Conservation (phyloP, 2,329 filamentous ascomycete genomes). For the Talaromyces islandicus region DNA sequence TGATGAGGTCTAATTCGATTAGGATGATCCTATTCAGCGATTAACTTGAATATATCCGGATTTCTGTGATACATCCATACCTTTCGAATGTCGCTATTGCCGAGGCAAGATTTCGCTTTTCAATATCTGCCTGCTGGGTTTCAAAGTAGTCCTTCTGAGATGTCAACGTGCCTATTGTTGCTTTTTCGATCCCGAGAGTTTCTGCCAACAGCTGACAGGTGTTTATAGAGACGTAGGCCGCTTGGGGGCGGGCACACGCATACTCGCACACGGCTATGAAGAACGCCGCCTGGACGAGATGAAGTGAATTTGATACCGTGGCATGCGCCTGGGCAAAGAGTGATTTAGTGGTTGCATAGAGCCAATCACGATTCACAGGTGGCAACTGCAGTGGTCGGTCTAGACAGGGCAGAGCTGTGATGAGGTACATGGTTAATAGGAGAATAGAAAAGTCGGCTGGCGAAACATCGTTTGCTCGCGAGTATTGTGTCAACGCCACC, state of each 20-base stretch:
- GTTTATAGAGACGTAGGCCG: conserved; percentile 3
- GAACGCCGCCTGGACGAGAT: conserved; percentile 4
- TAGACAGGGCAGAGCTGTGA: not conserved
- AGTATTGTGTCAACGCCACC: not conserved
- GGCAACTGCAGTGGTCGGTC: conserved; percentile 1
- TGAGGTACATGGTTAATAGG: conserved; percentile 3
- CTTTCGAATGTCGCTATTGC: conserved; percentile 6
- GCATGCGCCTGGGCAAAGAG: conserved; percentile 7
- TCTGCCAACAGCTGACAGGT: not conserved
- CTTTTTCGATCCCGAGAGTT: not conserved
- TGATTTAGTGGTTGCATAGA: conserved; percentile 7
- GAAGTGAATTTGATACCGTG: not conserved
- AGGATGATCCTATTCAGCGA: conserved; percentile 2
- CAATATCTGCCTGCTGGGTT: not conserved
- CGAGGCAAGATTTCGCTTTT: conserved; percentile 1
- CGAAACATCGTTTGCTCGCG: not conserved
- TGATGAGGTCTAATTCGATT: conserved; percentile 3
- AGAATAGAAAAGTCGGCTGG: conserved; percentile 2
- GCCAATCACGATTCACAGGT: not conserved
- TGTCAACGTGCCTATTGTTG: not conserved
- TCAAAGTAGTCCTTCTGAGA: not conserved
- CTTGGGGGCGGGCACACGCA: conserved; percentile 3
- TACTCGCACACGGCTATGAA: conserved; percentile 7
- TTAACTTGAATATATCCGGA: not conserved
- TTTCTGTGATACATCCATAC: not conserved